These are phyloP conservation scores for Aspergillus vadensis DNA, from an alignment of 2,329 filamentous ascomycete genomes.

Conservation along the genomic window DNA sequence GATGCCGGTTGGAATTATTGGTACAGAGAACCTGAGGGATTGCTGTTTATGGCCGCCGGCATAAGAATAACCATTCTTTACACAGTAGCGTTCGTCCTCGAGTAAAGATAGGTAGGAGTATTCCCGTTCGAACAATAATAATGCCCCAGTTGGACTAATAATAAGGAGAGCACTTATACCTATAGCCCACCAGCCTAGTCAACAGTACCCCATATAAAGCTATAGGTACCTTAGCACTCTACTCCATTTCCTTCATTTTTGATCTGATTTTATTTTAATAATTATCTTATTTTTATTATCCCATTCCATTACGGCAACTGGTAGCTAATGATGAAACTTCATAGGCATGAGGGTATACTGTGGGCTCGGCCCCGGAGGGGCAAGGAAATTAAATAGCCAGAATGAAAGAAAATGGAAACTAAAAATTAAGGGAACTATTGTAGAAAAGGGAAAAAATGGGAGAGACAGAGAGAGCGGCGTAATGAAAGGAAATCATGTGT, in stretches of 20 bases:
- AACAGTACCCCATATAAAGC: not conserved
- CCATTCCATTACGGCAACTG: no score
- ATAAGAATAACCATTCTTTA: constrained; percentile 19
- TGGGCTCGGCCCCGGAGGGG: not conserved
- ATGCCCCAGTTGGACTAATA: not conserved
- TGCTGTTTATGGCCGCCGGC: constrained; percentile 30
- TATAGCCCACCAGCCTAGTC: no score
- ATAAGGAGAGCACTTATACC: not conserved
- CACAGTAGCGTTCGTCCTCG: constrained; percentile 15
- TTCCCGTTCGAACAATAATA: constrained; percentile 4
- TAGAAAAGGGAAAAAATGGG: not conserved
- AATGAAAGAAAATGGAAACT: not conserved
- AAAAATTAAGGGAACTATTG: not conserved
- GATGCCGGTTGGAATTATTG: constrained; percentile 22
- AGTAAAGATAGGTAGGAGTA: not conserved
- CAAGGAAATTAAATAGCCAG: not conserved
- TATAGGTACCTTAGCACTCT: not conserved
- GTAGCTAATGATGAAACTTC: no score
- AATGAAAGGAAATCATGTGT: not conserved
- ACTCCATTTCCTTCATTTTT: not conserved
- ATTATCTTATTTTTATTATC: no score
- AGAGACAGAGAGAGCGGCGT: not conserved
- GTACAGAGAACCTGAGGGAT: constrained; percentile 20
- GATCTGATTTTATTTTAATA: not conserved
- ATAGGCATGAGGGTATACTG: not conserved